Base-by-base conservation (phyloP, 1,284 basidiomycete genomes). In the Hortiboletus rubellus region DNA sequence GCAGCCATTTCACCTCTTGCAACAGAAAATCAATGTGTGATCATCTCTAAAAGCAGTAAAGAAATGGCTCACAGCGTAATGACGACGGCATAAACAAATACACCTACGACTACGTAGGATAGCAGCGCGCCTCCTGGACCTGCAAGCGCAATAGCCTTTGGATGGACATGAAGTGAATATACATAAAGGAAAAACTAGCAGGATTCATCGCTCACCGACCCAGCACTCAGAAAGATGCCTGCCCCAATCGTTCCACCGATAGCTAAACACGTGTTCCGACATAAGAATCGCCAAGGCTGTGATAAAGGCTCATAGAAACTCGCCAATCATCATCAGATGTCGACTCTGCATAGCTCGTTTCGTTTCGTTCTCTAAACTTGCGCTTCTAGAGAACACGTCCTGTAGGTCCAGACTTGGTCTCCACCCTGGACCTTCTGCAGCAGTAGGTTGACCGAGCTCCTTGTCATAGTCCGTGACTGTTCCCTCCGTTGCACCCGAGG, bases 31-130 rank as follows among this genome's bases (percentile, higher is more conserved):
- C n/a, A 40, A 49, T n/a, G 10, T 18, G 30, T 41, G 50, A 15
- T 22, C 10, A 14, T 24, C n/a, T 11, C 22, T 40, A 31, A 45
- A 17, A 27, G n/a, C 3, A 17, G 5, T 7, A 38, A 31, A 33
- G 2, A n/a, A 31, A 46, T 10, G 42, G 57, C 77, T 63, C 54
- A 79, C 79, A 83, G 61, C 18, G 79, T 68, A 14, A 82, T 81
- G 45, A 82, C 80, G 17, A 82, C 80, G n/a, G 74, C 66, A 63
- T 81, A 83, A 33, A 83, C 81, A 65, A 83, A 83, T 5, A 82
- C 7, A 5, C 79, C 79, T 27, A 81, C 79, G 38, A 81, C 72
- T 15, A 75, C 67, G 60, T 83, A 83, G 2, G 81, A 80, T 0
- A 83, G 58, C 15, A 83, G 63, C 7, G 80, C 75, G 52, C 81